phyloP scores from a whole-genome alignment of 2,329 filamentous ascomycete species.

The Xylaria polymorpha region DNA sequence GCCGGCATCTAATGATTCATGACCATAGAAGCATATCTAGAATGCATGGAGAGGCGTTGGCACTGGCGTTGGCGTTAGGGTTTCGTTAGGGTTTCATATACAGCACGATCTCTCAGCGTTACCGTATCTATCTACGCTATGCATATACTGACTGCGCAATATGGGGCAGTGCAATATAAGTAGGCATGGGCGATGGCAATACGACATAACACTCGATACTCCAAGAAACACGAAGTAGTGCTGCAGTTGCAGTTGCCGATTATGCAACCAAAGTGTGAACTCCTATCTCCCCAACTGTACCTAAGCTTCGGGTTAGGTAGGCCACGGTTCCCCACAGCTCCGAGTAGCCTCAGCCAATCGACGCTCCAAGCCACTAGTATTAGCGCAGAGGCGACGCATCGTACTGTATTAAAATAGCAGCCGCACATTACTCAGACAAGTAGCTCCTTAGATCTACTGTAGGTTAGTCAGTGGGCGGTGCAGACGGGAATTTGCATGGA shows the following conservation, averaged over 20 bases:
- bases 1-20: slow-evolving; percentile 59
- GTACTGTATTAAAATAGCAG: slow-evolving; percentile 29
- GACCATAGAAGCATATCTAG: slow-evolving; percentile 21
- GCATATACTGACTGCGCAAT: not conserved
- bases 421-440: slow-evolving; percentile 29
- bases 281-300: not conserved
- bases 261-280: not conserved
- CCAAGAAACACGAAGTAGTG: not conserved
- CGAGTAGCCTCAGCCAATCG: slow-evolving; percentile 21
- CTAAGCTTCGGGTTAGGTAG: not conserved
- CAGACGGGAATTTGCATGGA: slow-evolving; percentile 23
- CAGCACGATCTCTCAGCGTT: slow-evolving; percentile 12
- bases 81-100: slow-evolving; percentile 8
- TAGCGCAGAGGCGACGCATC: slow-evolving; percentile 24
- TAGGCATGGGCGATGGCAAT: not conserved
- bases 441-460: slow-evolving; percentile 11
- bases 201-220: slow-evolving; percentile 7
- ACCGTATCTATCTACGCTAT: slow-evolving; percentile 4
- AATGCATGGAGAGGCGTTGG: slow-evolving; percentile 35
- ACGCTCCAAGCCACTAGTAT: slow-evolving; percentile 6
- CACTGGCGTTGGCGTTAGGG: slow-evolving; percentile 35
- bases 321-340: slow-evolving; percentile 15
- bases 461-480: slow-evolving; percentile 31
- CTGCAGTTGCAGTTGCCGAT: not conserved
- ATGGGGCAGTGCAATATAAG: not conserved